Conservation (phyloP, 306 rosid genomes). For the Glycyrrhiza uralensis region DNA sequence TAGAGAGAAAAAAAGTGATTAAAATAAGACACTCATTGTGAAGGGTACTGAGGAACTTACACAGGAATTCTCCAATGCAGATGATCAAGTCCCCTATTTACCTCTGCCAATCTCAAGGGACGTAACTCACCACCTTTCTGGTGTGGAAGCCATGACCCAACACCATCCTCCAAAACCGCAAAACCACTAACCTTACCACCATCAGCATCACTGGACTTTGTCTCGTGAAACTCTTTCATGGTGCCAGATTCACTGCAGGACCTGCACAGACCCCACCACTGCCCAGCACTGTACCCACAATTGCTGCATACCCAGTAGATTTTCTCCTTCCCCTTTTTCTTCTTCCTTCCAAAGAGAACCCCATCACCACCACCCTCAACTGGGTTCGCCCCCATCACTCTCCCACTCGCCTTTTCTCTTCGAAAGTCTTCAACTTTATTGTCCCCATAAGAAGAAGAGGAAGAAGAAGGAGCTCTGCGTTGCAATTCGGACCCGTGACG, state of each 20-base stretch:
- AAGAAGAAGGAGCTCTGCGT: slow-evolving; percentile 5
- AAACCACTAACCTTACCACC: slow-evolving; percentile 30
- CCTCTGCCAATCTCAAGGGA: slow-evolving; percentile 72
- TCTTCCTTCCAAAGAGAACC: slow-evolving; percentile 32
- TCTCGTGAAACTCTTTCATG: slow-evolving; percentile 52
- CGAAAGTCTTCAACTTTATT: slow-evolving; percentile 13
- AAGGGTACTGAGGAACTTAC: too few relatives aligned
- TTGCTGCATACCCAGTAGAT: slow-evolving; percentile 63
- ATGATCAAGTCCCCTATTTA: slow-evolving; percentile 58
- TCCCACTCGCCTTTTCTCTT: slow-evolving; percentile 14
- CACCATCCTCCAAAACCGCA: slow-evolving; percentile 45
- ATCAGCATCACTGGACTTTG: slow-evolving; percentile 10
- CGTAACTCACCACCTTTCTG: slow-evolving; percentile 38
- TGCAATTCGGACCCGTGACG: neutral
- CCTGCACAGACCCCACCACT: slow-evolving; percentile 88
- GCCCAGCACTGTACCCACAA: slow-evolving; percentile 72
- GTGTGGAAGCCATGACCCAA: slow-evolving; percentile 69
- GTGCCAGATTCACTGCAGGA: slow-evolving; percentile 49
- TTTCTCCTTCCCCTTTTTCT: slow-evolving; percentile 58
- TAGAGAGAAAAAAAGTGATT: too few relatives aligned
- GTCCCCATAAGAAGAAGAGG: too few relatives aligned
- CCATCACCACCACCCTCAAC: slow-evolving; percentile 15
- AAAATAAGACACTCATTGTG: too few relatives aligned
- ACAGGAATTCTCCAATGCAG: slow-evolving; percentile 71
- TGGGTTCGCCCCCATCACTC: slow-evolving; percentile 29